phyloP scores from a whole-genome alignment of 108 stramenopile species.

The Cyclotella baltica region DNA sequence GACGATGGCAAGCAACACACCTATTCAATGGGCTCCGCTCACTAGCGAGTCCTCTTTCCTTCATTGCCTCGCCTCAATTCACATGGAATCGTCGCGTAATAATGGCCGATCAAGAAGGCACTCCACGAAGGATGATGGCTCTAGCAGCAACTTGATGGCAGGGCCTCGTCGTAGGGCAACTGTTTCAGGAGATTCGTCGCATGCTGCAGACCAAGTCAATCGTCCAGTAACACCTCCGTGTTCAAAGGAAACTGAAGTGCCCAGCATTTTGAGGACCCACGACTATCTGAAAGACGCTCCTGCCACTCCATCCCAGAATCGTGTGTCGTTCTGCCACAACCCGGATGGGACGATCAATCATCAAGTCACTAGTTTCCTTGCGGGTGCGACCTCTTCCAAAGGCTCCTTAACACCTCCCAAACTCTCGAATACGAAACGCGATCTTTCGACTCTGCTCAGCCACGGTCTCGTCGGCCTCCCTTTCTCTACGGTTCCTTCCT shows the following conservation, averaged over 20 bases:
- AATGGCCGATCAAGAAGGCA: neutral
- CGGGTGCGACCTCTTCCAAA: neutral
- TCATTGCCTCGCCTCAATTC: neutral
- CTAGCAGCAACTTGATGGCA: neutral
- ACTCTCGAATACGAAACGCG: neutral
- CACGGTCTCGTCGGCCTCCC: neutral
- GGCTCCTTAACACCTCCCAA: neutral
- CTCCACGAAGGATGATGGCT: neutral
- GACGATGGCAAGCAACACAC: too few relatives aligned
- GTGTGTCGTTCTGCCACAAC: neutral
- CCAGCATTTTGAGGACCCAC: too few relatives aligned
- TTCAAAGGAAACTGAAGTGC: too few relatives aligned
- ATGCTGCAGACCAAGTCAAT: neutral
- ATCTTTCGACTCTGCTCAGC: too few relatives aligned
- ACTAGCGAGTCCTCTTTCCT: conserved; percentile 3
- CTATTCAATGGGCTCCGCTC: too few relatives aligned
- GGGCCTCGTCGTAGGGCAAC: neutral
- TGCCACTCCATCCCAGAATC: neutral
- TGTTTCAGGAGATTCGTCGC: neutral
- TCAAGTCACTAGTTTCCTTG: neutral
- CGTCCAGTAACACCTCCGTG: too few relatives aligned
- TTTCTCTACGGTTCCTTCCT: neutral
- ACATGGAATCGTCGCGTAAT: neutral
- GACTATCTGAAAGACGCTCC: too few relatives aligned
- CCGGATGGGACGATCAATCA: neutral